phyloP scores from a whole-genome alignment of 2,329 filamentous ascomycete species.

The Kalaharituber pfeilii region DNA sequence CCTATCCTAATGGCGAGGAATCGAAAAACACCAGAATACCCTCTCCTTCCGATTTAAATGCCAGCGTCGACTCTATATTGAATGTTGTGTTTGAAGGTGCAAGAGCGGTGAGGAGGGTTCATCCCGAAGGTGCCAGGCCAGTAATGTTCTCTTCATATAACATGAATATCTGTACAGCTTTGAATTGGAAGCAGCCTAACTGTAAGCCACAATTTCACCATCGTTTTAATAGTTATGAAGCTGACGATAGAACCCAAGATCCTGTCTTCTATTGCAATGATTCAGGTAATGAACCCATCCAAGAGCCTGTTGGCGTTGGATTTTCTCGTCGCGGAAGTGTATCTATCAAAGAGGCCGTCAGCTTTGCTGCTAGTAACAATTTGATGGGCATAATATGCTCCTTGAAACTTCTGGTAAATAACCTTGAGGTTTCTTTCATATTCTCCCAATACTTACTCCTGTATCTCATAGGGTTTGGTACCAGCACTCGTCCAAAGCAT shows the following conservation, averaged over 20 bases:
- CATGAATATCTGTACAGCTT: conserved; percentile 68
- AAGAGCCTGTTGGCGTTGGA: conserved; percentile 26
- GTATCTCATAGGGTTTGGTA: conserved; percentile 57
- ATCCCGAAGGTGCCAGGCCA: conserved; percentile 59
- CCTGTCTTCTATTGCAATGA: conserved; percentile 93
- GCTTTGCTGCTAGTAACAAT: conserved; percentile 87
- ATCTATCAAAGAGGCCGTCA: conserved; percentile 86
- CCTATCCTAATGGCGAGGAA: conserved; percentile 65
- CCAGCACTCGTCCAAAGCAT: conserved; percentile 83
- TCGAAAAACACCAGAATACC: conserved; percentile 55
- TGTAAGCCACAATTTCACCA: conserved; percentile 38
- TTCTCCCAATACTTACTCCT: background rate
- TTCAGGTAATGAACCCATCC: conserved; percentile 45
- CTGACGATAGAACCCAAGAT: conserved; percentile 40
- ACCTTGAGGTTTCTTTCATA: conserved; percentile 1
- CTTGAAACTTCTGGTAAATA: conserved; percentile 60
- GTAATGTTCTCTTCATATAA: conserved; percentile 94
- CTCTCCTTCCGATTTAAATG: conserved; percentile 66
- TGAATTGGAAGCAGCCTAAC: conserved; percentile 99
- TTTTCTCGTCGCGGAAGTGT: conserved; percentile 27
- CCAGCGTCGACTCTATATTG: conserved; percentile 67
- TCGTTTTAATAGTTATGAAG: background rate
- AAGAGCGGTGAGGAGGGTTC: conserved; percentile 44
- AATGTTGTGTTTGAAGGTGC: conserved; percentile 83
- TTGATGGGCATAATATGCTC: conserved; percentile 94